Conservation (phyloP, 305 asterid genomes). For the Solanum hybrid region DNA sequence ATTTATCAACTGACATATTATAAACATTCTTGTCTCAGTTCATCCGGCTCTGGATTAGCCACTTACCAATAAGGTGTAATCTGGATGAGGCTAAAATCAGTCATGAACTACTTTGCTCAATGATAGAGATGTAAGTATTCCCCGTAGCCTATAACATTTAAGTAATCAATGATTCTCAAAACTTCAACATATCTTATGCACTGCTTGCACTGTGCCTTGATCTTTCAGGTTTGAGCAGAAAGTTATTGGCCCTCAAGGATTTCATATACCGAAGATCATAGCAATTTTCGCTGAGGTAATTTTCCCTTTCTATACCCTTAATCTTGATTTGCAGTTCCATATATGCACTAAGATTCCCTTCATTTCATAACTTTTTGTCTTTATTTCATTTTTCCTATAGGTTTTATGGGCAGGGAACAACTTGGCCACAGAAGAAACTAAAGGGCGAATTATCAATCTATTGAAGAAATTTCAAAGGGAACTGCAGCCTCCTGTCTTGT, state of each 20-base stretch:
- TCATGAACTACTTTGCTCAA: conserved; percentile 1
- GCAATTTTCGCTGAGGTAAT: conserved; percentile 1
- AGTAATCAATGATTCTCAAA: neutral
- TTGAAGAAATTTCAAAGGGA: neutral
- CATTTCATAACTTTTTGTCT: neutral
- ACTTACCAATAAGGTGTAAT: neutral
- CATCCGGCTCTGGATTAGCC: neutral
- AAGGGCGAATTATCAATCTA: neutral
- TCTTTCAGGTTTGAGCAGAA: neutral
- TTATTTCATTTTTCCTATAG: neutral
- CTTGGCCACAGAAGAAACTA: neutral
- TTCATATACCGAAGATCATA: neutral
- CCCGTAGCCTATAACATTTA: neutral
- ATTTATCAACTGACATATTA: neutral
- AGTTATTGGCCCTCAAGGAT: neutral
- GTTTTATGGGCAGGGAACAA: conserved; percentile 2
- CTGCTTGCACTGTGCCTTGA: neutral
- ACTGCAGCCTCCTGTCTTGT: neutral
- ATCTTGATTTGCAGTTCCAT: neutral
- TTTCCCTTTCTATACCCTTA: neutral
- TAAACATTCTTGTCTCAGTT: neutral
- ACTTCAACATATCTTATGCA: neutral
- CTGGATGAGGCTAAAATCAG: neutral
- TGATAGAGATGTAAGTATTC: neutral
- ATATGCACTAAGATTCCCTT: neutral